Percentiles rank a stretch among this genome's conserved stretches.
phyloP scores from a whole-genome alignment of 495 filamentous ascomycete species.

The Daldinia decipiens region DNA sequence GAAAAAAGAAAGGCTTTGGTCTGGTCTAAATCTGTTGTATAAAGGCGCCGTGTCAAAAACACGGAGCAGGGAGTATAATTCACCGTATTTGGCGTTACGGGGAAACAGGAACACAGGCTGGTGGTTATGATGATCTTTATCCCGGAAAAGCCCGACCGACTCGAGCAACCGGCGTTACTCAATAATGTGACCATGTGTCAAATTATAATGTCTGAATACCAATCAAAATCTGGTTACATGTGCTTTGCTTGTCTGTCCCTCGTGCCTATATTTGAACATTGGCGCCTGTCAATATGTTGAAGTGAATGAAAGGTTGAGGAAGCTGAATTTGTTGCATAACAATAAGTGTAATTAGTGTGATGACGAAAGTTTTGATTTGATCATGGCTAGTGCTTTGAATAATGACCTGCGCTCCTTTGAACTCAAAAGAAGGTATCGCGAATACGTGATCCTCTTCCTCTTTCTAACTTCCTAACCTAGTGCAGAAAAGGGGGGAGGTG shows the following conservation, averaged over 20 bases:
- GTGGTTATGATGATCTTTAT: constrained; percentile 23
- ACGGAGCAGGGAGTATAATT: constrained; percentile 15
- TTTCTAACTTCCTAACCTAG: neutral
- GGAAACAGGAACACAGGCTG: constrained; percentile 11
- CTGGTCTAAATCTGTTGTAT: constrained; percentile 27
- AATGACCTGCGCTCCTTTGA: neutral
- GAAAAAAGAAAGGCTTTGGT: constrained; percentile 10
- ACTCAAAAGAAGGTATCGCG: neutral
- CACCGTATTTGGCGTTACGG: constrained; percentile 14
- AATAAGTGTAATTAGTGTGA: neutral
- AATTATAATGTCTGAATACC: constrained; percentile 50
- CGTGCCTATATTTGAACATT: neutral
- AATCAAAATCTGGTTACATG: constrained; percentile 23
- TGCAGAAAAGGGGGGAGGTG: neutral
- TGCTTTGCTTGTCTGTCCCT: neutral
- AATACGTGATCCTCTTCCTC: neutral
- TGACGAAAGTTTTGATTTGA: neutral
- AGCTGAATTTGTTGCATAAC: neutral
- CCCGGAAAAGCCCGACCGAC: constrained; percentile 19
- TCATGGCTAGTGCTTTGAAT: neutral
- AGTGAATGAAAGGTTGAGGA: neutral
- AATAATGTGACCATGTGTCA: constrained; percentile 44
- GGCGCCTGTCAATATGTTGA: neutral
- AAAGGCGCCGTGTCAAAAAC: constrained; percentile 16
- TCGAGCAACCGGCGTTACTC: constrained; percentile 34